Conservation (phyloP, 345 rosid genomes). For the Kandelia obovata region DNA sequence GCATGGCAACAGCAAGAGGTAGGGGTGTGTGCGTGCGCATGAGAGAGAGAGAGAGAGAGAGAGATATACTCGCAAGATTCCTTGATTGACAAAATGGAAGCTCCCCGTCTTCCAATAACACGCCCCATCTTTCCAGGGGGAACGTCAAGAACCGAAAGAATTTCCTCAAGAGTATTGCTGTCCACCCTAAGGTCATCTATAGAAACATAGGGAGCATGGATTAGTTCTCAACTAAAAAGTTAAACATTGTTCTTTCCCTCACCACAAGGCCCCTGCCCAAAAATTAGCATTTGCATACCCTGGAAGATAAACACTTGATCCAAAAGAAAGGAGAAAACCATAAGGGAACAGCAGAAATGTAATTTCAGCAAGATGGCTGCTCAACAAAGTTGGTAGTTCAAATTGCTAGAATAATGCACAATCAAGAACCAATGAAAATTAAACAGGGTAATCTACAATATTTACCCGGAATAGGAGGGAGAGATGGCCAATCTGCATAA, state of each 20-base stretch:
- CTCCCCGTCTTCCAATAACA: conserved; percentile 82
- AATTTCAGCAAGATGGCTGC: too few species aligned
- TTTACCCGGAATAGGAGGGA: conserved; percentile 74
- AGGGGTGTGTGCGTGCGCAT: too few species aligned
- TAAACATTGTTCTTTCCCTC: neutral
- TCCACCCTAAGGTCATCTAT: conserved; percentile 49
- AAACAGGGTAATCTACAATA: neutral
- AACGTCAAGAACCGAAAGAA: conserved; percentile 75
- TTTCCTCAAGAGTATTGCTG: conserved; percentile 57
- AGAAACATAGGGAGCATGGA: conserved; percentile 8
- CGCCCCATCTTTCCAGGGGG: conserved; percentile 92
- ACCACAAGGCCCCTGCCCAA: neutral
- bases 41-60: conserved; percentile 7
- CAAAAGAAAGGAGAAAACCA: too few species aligned
- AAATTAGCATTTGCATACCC: too few species aligned
- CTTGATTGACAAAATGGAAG: conserved; percentile 72
- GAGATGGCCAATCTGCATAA: conserved; percentile 71
- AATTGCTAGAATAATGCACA: neutral
- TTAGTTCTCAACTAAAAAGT: conserved; percentile 6
- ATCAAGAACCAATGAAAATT: neutral
- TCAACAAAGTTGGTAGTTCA: too few species aligned
- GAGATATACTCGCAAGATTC: conserved; percentile 69
- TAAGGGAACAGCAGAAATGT: too few species aligned
- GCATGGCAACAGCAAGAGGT: too few species aligned
- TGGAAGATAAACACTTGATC: too few species aligned